Evolutionary conservation across 108 stramenopile species (phyloP), one percentile per base, ranked within the genome.

Genomic region (Cyclotella distinguenda): DNA sequence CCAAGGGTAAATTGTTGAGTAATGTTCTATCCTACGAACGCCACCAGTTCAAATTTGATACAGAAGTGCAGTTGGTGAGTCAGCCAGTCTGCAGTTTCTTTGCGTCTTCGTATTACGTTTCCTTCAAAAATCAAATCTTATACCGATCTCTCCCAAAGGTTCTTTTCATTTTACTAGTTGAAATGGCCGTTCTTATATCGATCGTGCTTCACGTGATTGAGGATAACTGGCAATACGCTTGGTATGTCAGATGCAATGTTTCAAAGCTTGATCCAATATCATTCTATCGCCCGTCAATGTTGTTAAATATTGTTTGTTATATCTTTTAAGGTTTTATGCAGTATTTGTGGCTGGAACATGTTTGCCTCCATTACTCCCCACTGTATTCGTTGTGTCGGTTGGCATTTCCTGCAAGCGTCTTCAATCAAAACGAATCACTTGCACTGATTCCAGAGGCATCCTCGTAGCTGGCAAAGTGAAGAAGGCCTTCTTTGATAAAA

Each of bases 401-500:
- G 86, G 84, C 11, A 79, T 88, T 34, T 82, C 79, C 8, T 79
- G 67, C 49, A 64, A 77, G 10, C 84, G 86, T 28, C 78, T 90
- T 40, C 61, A 57, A 43, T 30, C 51, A 9, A 78, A 84, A 43
- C 61, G 76, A 31, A 82, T 93, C 44, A 71, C 83, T 32, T 90
- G 88, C 54, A 77, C 86, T 28, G 81, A 91, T 53, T 72, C 88
- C 0, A 70, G 70, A 25, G 77, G 78, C 7, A 86, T 94, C 40
- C 79, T 89, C 3, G 78, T 91, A 6, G 90, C 93, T 39, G 93
- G 90, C 3, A 91, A 90, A 55, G 90, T 94, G 8, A 67, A 74
- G 30, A 45, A 51, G 18, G 84, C 79, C 1, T 86, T 90, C 73
- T 94, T 94, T 71, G 93, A 94, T 67, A 94, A 94, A 58, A 94